Percentiles rank a stretch among this genome's conserved stretches.
Conservation (phyloP, 192 early-diverging fungal species). For the Thamnidium elegans region DNA sequence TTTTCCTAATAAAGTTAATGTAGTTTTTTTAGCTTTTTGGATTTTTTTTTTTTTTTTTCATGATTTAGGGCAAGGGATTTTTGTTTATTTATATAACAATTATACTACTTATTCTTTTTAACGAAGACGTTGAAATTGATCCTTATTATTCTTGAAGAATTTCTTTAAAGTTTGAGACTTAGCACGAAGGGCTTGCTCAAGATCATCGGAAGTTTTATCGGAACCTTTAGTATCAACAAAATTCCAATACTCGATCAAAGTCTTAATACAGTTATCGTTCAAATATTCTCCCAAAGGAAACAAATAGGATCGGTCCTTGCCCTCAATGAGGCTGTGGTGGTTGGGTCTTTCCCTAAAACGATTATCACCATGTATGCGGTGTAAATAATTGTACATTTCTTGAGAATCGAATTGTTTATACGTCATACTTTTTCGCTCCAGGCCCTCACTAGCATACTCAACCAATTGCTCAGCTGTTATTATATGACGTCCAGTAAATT, state of each 20-base stretch:
- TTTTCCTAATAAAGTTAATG: too few species aligned
- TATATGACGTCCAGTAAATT: neutral
- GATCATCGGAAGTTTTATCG: neutral
- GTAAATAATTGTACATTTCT: neutral
- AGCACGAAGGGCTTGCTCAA: neutral
- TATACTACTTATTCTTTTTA: neutral
- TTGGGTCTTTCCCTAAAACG: constrained; percentile 13
- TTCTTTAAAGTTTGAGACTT: neutral
- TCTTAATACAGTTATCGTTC: neutral
- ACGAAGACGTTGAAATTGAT: constrained; percentile 11
- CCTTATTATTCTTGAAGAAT: constrained; percentile 7
- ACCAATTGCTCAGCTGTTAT: neutral
- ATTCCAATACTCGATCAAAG: constrained; percentile 1
- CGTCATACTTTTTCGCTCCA: neutral
- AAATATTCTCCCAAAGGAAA: constrained; percentile 13
- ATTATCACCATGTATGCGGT: constrained; percentile 1
- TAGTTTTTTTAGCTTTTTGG: too few species aligned
- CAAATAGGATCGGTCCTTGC: neutral
- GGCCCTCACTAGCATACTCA: neutral
- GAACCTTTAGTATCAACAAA: neutral
- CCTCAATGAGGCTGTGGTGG: neutral
- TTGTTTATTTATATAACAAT: neutral
- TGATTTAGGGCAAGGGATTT: neutral
- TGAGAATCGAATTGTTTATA: neutral
- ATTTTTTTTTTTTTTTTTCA: too few species aligned